Conservation (phyloP, 495 filamentous ascomycete genomes). For the Trichoderma gamsii region DNA sequence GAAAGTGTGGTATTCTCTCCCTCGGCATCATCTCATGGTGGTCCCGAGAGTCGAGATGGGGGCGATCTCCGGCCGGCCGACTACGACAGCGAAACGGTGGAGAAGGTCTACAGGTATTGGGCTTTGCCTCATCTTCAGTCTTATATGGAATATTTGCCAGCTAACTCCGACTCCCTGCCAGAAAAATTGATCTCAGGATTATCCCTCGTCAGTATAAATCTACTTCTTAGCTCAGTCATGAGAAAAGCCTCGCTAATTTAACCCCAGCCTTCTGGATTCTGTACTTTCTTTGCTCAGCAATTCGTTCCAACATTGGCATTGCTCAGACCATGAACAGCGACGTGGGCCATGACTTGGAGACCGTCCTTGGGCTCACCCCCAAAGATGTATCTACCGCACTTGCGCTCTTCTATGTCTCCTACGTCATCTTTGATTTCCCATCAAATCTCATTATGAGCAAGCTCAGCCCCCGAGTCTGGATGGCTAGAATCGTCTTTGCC, state of each 20-base stretch:
- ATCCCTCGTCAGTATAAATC: conserved; percentile 52
- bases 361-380: conserved; percentile 57
- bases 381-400: conserved; percentile 77
- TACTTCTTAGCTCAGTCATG: neutral
- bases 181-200: conserved; percentile 77
- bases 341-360: conserved; percentile 60
- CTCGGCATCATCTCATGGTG: neutral
- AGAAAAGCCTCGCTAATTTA: conserved; percentile 16
- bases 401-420: conserved; percentile 84
- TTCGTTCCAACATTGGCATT: conserved; percentile 83
- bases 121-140: neutral
- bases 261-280: conserved; percentile 73
- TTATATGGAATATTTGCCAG: neutral
- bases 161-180: conserved; percentile 20
- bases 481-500: conserved; percentile 84
- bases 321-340: conserved; percentile 82
- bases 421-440: conserved; percentile 83
- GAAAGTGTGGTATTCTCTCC: neutral
- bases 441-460: conserved; percentile 86
- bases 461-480: conserved; percentile 81
- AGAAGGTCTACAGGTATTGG: conserved; percentile 54
- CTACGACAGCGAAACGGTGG: conserved; percentile 50
- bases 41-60: conserved; percentile 21
- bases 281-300: conserved; percentile 88
- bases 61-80: conserved; percentile 27